A percentile compares a stretch with the other conserved stretches of the same genome.
Conservation (phyloP, 176 grass and related monocot genomes). For the Ensete glaucum region DNA sequence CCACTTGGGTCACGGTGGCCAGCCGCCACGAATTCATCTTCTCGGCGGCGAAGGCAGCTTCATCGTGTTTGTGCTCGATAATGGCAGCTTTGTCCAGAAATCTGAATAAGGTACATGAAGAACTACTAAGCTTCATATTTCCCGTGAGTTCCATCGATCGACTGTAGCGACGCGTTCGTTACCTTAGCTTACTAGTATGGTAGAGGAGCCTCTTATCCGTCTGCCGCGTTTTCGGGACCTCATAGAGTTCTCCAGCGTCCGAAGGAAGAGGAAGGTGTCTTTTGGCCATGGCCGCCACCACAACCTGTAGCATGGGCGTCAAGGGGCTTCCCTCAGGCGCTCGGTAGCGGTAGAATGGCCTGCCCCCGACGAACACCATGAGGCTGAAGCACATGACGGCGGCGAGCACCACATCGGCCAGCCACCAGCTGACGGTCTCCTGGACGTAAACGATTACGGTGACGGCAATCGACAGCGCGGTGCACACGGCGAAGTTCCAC, state of each 20-base stretch:
- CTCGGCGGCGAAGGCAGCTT: neutral
- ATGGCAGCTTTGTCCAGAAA: slow-evolving; percentile 75
- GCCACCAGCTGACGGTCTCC: slow-evolving; percentile 44
- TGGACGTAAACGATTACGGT: slow-evolving; percentile 52
- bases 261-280: slow-evolving; percentile 30
- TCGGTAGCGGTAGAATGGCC: slow-evolving; percentile 43
- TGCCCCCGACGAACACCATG: slow-evolving; percentile 22
- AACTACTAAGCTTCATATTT: too few relatives aligned
- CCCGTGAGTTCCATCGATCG: too few relatives aligned
- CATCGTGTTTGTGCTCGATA: slow-evolving; percentile 30
- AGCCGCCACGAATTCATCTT: slow-evolving; percentile 35
- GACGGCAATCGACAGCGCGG: slow-evolving; percentile 31
- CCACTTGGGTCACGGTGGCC: slow-evolving; percentile 76
- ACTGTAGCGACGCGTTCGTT: neutral
- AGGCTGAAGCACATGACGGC: slow-evolving; percentile 21
- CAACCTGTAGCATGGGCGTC: slow-evolving; percentile 42
- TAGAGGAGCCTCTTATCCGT: slow-evolving; percentile 44
- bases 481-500: slow-evolving; percentile 41
- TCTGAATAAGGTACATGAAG: slow-evolving; percentile 13
- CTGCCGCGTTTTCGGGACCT: slow-evolving; percentile 23
- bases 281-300: slow-evolving; percentile 44
- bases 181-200: slow-evolving; percentile 48
- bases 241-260: slow-evolving; percentile 38
- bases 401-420: slow-evolving; percentile 20
- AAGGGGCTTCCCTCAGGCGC: slow-evolving; percentile 39